Evolutionary conservation across 1,284 basidiomycete genomes (phyloP).

Genomic region (Rhodotorula sp.): DNA sequence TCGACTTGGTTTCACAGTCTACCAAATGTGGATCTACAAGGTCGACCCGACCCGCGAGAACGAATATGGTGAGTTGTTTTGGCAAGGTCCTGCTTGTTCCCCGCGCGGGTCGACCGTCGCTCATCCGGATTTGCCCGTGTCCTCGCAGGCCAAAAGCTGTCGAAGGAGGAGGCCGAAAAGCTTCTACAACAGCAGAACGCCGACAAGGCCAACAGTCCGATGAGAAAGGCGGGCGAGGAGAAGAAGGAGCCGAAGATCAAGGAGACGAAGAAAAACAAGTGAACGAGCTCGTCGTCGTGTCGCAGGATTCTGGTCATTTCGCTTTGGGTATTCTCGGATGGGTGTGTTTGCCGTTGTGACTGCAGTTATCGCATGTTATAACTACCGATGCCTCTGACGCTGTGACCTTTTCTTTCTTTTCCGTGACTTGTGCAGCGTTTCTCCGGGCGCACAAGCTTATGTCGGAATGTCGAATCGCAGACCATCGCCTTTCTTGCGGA

Average conservation of each 20-base stretch:
- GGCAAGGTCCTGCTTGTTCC: not conserved
- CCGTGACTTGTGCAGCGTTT: no score
- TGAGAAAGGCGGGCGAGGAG: slow-evolving; percentile 7
- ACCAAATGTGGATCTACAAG: slow-evolving; percentile 89
- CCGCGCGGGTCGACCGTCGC: not conserved
- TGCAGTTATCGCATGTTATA: no score
- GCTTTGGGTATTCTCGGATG: not conserved
- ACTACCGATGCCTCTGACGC: no score
- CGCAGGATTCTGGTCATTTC: not conserved
- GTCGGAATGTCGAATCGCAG: no score
- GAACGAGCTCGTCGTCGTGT: not conserved
- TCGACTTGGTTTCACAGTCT: not conserved
- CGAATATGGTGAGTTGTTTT: slow-evolving; percentile 74
- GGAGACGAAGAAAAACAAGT: slow-evolving; percentile 11
- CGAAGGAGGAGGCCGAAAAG: slow-evolving; percentile 30
- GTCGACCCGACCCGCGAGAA: slow-evolving; percentile 90
- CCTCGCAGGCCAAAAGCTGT: slow-evolving; percentile 31
- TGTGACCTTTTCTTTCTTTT: no score
- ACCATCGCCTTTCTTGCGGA: no score
- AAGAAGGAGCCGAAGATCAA: slow-evolving; percentile 4
- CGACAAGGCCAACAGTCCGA: not conserved
- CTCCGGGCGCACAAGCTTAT: no score
- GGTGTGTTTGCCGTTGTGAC: not conserved
- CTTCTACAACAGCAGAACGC: slow-evolving; percentile 15
- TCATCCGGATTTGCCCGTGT: not conserved